Conservation (phyloP, 108 stramenopile species). For the Discostella pseudostelligera region DNA sequence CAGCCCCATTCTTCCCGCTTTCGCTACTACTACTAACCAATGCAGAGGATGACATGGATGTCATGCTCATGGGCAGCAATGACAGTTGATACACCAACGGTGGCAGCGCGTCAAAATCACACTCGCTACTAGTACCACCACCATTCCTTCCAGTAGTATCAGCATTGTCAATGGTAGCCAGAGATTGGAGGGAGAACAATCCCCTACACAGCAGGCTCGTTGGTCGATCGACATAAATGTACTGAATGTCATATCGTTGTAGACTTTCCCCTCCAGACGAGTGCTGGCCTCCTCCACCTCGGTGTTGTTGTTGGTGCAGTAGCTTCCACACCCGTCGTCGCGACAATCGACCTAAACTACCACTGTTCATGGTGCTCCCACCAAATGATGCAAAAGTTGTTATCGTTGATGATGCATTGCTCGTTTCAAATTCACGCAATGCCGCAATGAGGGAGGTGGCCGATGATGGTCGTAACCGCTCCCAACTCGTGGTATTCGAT, state of each 20-base stretch:
- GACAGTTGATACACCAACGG: constrained; percentile 47
- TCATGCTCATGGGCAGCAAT: constrained; percentile 16
- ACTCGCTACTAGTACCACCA: neutral
- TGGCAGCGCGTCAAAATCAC: constrained; percentile 33
- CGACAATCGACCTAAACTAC: constrained; percentile 3
- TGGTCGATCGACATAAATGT: constrained; percentile 30
- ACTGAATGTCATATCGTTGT: constrained; percentile 15
- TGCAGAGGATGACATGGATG: neutral
- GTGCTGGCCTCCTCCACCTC: too few relatives aligned
- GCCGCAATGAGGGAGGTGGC: constrained; percentile 24
- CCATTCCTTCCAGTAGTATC: neutral
- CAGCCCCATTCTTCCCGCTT: neutral
- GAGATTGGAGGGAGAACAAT: constrained; percentile 12
- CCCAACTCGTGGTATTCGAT: neutral
- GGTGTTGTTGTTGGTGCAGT: too few relatives aligned
- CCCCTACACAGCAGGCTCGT: constrained; percentile 14
- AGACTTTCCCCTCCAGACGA: neutral
- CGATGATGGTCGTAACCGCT: constrained; percentile 6
- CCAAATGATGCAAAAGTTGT: too few relatives aligned
- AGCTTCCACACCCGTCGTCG: constrained; percentile 15
- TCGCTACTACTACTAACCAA: neutral
- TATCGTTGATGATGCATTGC: too few relatives aligned
- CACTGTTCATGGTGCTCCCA: too few relatives aligned
- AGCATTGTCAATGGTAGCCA: neutral
- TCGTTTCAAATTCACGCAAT: constrained; percentile 27